phyloP scores from a whole-genome alignment of 2,329 filamentous ascomycete genomes.

The Epichloe bromicola region DNA sequence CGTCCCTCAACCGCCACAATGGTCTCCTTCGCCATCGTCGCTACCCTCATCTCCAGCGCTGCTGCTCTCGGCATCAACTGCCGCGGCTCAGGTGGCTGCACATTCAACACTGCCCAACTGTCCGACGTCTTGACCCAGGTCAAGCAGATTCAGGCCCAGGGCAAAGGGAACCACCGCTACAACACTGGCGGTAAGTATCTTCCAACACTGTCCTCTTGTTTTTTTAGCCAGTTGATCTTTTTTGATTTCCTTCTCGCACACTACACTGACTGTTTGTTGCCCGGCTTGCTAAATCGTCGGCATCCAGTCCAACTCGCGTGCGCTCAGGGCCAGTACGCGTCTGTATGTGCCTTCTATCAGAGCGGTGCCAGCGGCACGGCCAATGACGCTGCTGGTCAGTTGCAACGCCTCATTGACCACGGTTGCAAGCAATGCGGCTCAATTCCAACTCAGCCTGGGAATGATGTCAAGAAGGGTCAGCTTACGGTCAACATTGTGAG shows the following conservation, averaged over 20 bases:
- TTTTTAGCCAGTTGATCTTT: too few relatives aligned
- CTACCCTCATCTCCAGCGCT: slow-evolving; percentile 4
- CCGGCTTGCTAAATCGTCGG: background rate
- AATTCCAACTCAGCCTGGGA: slow-evolving; percentile 9
- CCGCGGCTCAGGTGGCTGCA: slow-evolving; percentile 9
- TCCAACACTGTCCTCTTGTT: background rate
- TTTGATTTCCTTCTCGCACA: too few relatives aligned
- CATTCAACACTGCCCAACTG: slow-evolving; percentile 6
- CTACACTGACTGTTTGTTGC: background rate
- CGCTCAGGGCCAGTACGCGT: slow-evolving; percentile 6
- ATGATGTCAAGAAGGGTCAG: slow-evolving; percentile 10
- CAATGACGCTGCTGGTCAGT: slow-evolving; percentile 6
- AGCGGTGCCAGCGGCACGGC: slow-evolving; percentile 8
- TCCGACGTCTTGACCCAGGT: slow-evolving; percentile 6
- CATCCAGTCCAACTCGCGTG: slow-evolving; percentile 9
- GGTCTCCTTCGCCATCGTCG: slow-evolving; percentile 1
- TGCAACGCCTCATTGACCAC: slow-evolving; percentile 8
- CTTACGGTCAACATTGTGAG: slow-evolving; percentile 10
- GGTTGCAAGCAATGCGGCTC: slow-evolving; percentile 8
- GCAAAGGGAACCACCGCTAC: slow-evolving; percentile 8
- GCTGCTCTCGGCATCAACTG: slow-evolving; percentile 10
- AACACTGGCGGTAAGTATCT: slow-evolving; percentile 5
- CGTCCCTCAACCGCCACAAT: background rate
- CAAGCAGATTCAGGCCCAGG: slow-evolving; percentile 4
- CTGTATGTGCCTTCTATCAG: slow-evolving; percentile 10